phyloP scores from a whole-genome alignment of 2,329 filamentous ascomycete genomes.

The Sclerotinia sclerotiorum region DNA sequence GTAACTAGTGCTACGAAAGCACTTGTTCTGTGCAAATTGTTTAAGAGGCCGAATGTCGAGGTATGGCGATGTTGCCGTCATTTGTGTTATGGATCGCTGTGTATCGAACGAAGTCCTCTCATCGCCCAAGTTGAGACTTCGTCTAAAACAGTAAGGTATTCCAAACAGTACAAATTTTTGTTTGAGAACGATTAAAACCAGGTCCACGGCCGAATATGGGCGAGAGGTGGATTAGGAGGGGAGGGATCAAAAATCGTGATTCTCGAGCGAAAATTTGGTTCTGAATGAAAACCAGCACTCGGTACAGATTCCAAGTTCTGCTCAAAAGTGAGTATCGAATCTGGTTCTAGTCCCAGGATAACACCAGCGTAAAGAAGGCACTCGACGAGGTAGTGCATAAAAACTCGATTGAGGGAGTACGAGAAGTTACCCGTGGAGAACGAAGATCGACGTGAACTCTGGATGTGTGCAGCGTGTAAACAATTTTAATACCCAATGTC shows the following conservation, averaged over 20 bases:
- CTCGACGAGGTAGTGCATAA: constrained; percentile 12
- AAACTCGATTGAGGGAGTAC: background rate
- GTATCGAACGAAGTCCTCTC: constrained; percentile 1
- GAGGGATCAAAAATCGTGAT: background rate
- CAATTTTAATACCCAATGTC: background rate
- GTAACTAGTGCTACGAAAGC: background rate
- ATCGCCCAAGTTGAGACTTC: background rate
- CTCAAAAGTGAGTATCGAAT: constrained; percentile 9
- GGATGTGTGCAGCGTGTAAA: background rate
- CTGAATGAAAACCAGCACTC: background rate
- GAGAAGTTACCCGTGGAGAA: background rate
- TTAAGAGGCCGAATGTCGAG: background rate
- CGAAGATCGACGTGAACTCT: background rate
- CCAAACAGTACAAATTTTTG: background rate
- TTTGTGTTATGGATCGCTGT: constrained; percentile 4
- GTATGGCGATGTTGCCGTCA: constrained; percentile 17
- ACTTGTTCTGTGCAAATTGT: background rate
- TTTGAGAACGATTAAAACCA: background rate
- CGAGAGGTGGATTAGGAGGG: background rate
- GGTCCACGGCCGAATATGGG: background rate
- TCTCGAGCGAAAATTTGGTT: background rate
- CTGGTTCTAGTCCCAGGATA: constrained; percentile 2
- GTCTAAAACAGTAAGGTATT: background rate
- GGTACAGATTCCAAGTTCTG: background rate
- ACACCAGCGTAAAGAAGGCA: constrained; percentile 8